Evolutionary conservation across 1,139 yeast genomes (phyloP).

Genomic region (Kodamaea sp.): DNA sequence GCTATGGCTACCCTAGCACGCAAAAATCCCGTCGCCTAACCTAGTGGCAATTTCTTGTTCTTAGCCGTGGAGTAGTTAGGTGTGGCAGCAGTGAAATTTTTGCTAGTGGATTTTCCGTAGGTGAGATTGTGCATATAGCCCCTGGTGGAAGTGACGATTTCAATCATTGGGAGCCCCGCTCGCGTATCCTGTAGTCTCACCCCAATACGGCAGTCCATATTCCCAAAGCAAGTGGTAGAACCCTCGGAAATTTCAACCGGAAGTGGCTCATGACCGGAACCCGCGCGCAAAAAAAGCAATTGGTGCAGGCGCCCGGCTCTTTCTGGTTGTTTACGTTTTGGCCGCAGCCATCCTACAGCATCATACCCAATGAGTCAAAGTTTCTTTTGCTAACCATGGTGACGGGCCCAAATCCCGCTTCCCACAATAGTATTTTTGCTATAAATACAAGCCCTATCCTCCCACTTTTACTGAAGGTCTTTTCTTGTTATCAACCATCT

Average conservation of each 20-base stretch:
- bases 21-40: too few relatives aligned
- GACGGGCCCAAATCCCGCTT: neutral
- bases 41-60: too few relatives aligned
- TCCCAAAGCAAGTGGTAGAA: neutral
- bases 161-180: too few relatives aligned
- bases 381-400: too few relatives aligned
- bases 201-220: neutral
- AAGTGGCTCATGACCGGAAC: neutral
- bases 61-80: too few relatives aligned
- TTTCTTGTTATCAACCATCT: conserved; percentile 10
- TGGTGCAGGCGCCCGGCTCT: neutral
- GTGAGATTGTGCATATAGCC: too few relatives aligned
- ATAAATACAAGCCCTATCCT: conserved; percentile 9
- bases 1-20: too few relatives aligned
- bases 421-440: conserved; percentile 1
- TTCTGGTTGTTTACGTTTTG: conserved; percentile 1
- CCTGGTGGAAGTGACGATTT: too few relatives aligned
- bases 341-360: too few relatives aligned
- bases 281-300: neutral
- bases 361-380: too few relatives aligned
- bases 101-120: too few relatives aligned
- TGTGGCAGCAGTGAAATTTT: too few relatives aligned
- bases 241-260: neutral
- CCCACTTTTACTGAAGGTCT: neutral
- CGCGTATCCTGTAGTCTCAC: neutral